Base-by-base conservation (phyloP, 306 rosid species). In the Trifolium dubium region DNA sequence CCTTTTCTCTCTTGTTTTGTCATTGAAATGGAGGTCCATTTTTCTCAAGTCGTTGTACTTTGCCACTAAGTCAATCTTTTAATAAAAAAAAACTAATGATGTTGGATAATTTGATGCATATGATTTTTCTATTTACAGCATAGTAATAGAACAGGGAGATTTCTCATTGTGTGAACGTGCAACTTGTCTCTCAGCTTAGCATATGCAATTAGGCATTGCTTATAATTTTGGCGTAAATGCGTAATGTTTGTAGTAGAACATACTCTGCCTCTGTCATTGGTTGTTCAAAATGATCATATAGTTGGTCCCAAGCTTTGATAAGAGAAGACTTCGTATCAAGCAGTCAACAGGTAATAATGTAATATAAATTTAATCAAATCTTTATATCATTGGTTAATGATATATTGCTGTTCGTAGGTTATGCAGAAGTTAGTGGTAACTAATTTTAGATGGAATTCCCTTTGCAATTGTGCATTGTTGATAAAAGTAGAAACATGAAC, bases 11-110 rank as follows among this genome's bases (percentile, higher is more conserved):
- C 67, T 17, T 55, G 66, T 69, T 59, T 75, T 70, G 58, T 11
- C 15, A 54, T 32, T 47, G 56, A 63, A 70, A 75, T 53, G 75
- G 74, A 67, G 67, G 66, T 62, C 70, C 56, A 69, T 74, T 23
- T 58, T 54, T 41, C 72, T 39, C 37, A 49, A 65, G 10, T 10
- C 60, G 19, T 35, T 65, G 71, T 39, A 50, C 46, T 35, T 17
- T 53, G 1, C 73, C 30, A 31, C 29, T 37, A 67, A 67, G 30
- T 50, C n/a, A 29, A 35, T 62, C 85, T 31, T 58, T 67, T 46
- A 13, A 53, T 28, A 29, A 56, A n/a, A 18, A 28, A 19, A 47
- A 14, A 28, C 64, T 10, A 67, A 50, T 5, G 32, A 30, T 72
- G 71, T 37, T 34, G 2, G 3, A 43, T 79, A 64, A 14, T 44